Evolutionary conservation across 352 stramenopile genomes (phyloP).

Genomic region (Elongisporangium undulatum): DNA sequence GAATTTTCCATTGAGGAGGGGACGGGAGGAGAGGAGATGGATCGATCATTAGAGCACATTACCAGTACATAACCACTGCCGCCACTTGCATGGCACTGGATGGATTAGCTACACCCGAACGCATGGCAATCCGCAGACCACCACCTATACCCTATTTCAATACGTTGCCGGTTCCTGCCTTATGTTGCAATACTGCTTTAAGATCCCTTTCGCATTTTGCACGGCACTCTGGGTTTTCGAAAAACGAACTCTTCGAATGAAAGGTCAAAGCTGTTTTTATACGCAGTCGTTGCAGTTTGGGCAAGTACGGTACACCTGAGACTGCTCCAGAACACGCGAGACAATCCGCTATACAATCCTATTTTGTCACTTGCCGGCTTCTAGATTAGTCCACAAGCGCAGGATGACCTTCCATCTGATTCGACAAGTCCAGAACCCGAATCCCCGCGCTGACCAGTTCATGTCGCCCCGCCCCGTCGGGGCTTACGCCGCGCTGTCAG

Average conservation of each 20-base stretch:
- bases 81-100: neutral
- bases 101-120: neutral
- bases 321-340: neutral
- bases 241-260: neutral
- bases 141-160: neutral
- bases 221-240: neutral
- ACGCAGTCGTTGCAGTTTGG: neutral
- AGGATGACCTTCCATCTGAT: neutral
- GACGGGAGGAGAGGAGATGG: neutral
- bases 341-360: neutral
- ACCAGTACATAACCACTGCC: neutral
- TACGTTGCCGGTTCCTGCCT: neutral
- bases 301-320: neutral
- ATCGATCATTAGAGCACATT: neutral
- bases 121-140: neutral
- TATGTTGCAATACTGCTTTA: neutral
- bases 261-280: neutral
- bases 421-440: neutral
- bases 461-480: neutral
- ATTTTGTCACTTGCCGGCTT: neutral
- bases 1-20: neutral
- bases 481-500: neutral
- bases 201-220: neutral
- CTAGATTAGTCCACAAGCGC: neutral
- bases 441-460: neutral